Percentiles rank a stretch among this genome's conserved stretches.
These are phyloP conservation scores for Chalciporus piperatus DNA, from an alignment of 768 basidiomycete species.

Conservation along the genomic window DNA sequence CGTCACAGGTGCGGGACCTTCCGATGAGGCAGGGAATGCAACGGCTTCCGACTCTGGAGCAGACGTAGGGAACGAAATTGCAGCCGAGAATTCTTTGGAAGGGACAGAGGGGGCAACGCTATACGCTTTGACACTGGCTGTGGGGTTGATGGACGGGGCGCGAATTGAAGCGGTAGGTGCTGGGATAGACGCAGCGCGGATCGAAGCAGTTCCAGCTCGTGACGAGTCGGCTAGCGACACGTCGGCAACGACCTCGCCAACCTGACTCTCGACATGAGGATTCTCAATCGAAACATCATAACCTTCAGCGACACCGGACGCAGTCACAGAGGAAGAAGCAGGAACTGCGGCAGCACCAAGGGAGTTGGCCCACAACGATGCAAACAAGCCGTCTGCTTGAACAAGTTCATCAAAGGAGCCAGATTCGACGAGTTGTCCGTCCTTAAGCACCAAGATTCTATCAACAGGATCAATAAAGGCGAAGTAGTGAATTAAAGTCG, in stretches of 20 bases:
- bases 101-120: constrained; percentile 29
- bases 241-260: constrained; percentile 20
- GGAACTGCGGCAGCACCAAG: constrained; percentile 51
- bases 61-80: constrained; percentile 35
- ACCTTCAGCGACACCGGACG: constrained; percentile 23
- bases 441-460: constrained; percentile 88
- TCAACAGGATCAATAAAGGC: neutral
- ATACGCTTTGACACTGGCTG: constrained; percentile 19
- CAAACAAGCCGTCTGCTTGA: constrained; percentile 67
- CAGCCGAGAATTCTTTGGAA: constrained; percentile 23
- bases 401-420: constrained; percentile 80
- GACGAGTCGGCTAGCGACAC: constrained; percentile 14
- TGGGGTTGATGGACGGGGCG: constrained; percentile 22
- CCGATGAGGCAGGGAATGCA: constrained; percentile 7
- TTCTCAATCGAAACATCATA: constrained; percentile 25
- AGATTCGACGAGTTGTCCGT: constrained; percentile 84
- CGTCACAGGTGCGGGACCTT: constrained; percentile 24
- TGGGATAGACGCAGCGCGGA: constrained; percentile 15
- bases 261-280: constrained; percentile 11
- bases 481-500: neutral
- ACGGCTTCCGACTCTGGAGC: constrained; percentile 11
- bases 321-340: constrained; percentile 21
- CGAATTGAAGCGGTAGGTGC: constrained; percentile 17
- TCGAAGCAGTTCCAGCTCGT: constrained; percentile 10
- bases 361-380: constrained; percentile 88